phyloP scores from a whole-genome alignment of 805 yeast species.

The Clavispora santaluciae region DNA sequence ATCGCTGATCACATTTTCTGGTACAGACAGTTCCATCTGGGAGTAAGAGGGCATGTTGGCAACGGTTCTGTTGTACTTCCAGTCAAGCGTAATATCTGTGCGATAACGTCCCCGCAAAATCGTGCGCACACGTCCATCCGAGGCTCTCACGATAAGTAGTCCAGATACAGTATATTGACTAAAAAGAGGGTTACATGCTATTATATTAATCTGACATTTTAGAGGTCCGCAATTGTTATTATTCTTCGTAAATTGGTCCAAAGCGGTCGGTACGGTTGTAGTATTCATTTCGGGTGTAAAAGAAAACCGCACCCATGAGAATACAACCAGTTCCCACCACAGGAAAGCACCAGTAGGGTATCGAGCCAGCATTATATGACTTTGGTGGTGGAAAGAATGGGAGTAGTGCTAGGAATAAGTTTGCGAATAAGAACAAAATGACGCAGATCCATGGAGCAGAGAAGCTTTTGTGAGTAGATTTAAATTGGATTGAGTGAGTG shows the following conservation, averaged over 20 bases:
- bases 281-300: conserved; percentile 10
- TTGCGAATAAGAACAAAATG: conserved; percentile 39
- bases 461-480: conserved; percentile 7
- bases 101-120: conserved; percentile 1
- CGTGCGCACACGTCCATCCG: not conserved
- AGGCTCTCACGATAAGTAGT: not conserved
- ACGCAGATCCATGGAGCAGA: conserved; percentile 30
- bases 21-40: conserved; percentile 8
- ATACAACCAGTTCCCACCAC: conserved; percentile 47
- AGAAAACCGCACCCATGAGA: conserved; percentile 35
- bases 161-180: not conserved
- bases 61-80: not conserved
- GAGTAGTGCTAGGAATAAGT: conserved; percentile 47
- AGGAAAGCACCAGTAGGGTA: conserved; percentile 59
- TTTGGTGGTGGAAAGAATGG: conserved; percentile 55
- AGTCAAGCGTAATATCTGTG: not conserved
- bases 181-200: too few relatives aligned
- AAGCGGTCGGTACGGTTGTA: conserved; percentile 5
- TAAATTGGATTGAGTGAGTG: not conserved
- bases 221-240: too few relatives aligned
- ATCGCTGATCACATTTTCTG: conserved; percentile 8
- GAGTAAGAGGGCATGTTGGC: not conserved
- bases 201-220: too few relatives aligned
- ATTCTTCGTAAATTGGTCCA: conserved; percentile 16
- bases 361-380: conserved; percentile 19